Percentiles rank a stretch among this genome's conserved stretches.
phyloP scores from a whole-genome alignment of 108 stramenopile genomes.

The Poteriospumella lacustris region DNA sequence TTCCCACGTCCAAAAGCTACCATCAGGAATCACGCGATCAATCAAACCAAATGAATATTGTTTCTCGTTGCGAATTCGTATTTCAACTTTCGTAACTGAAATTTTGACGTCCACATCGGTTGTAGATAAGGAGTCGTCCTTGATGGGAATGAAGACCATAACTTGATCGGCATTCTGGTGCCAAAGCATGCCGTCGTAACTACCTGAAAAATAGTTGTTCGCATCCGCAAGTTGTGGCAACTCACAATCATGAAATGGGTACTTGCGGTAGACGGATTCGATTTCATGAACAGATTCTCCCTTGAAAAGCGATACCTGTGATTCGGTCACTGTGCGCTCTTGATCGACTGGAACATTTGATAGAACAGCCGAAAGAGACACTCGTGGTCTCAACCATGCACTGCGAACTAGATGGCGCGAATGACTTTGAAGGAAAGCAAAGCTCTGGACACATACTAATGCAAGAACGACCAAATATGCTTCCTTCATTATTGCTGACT shows the following conservation, averaged over 20 bases:
- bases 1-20: slow-evolving; percentile 13
- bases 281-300: no score
- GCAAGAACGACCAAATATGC: no score
- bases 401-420: no score
- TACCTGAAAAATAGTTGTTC: slow-evolving; percentile 1
- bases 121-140: not conserved
- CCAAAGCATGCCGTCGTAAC: not conserved
- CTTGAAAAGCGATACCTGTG: no score
- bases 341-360: no score
- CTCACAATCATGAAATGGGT: not conserved
- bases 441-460: no score
- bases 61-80: not conserved
- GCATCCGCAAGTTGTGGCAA: not conserved
- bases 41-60: not conserved
- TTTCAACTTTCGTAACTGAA: not conserved
- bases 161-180: slow-evolving; percentile 12
- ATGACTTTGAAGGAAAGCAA: no score
- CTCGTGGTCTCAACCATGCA: no score
- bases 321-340: no score
- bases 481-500: no score
- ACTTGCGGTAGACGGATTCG: no score
- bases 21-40: slow-evolving; percentile 16
- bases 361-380: no score
- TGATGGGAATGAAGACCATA: not conserved
- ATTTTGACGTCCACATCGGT: not conserved